Evolutionary conservation across 108 stramenopile species (phyloP), one percentile per base, ranked within the genome.

Genomic region (Cylindrotheca fusiformis): DNA sequence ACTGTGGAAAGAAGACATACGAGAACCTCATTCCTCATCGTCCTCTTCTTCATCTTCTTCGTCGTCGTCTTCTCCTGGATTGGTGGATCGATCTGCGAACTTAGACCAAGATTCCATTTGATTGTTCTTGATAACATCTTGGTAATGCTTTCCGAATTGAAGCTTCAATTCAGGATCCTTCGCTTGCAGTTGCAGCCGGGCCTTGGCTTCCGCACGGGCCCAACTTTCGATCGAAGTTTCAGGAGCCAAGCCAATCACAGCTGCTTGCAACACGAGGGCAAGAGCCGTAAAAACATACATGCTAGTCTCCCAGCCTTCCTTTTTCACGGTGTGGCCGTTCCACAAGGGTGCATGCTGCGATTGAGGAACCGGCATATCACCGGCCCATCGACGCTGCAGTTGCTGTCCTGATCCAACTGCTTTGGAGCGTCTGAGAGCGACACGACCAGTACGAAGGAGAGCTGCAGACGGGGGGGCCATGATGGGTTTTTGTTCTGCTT

Each of bases 31-130:
- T n/a, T 69, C 69, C 1, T 69, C 70, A 0, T 69, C 69, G 14
- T 70, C 69, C 20, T 71, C 70, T 0, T 71, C 69, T 1, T 72
- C 71, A 2, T 72, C 64, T 14, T 74, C 72, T 3, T 74, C 72
- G 1, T 74, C 72, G 32, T 74, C 72, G 33, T 74, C 72, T 3
- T 74, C 72, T 55, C 72, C 72, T 22, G 72, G 72, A 74, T 24
- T 67, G 10, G 46, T 56, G 22, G 72, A 47, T 65, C 59, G 56
- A 23, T 60, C 60, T 14, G 64, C 58, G 50, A 67, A 74, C 29
- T 60, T 66, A 6, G 33, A 28, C 72, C 72, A 74, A 2, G 62
- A 10, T 18, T 61, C 59, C 49, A 54, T 17, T 19, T 52, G 48
- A 19, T 66, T 47, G 5, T 67, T 32, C 27, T 74, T 62, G 29